These are phyloP conservation scores for Neopestalotiopsis clavispora DNA, from an alignment of 2,329 filamentous ascomycete genomes.

Conservation along the genomic window DNA sequence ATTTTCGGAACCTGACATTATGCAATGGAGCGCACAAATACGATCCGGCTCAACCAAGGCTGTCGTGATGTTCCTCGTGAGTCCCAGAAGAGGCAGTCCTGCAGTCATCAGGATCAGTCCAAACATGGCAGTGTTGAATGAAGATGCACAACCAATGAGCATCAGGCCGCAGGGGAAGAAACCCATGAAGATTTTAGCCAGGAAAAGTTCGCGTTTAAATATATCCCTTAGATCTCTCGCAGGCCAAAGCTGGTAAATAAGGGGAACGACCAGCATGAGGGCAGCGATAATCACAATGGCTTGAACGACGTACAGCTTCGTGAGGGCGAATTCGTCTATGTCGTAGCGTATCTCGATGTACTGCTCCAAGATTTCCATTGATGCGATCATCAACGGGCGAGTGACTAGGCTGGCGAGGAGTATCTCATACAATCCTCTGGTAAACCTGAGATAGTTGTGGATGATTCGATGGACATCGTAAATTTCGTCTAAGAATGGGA, in stretches of 20 bases:
- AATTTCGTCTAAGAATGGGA: no score
- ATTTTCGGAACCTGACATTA: neutral
- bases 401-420: neutral
- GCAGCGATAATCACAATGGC: neutral
- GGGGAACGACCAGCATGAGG: neutral
- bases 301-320: neutral
- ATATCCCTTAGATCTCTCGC: neutral
- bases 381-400: conserved; percentile 3
- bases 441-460: neutral
- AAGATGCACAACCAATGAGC: neutral
- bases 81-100: neutral
- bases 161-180: neutral
- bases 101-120: neutral
- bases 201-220: neutral
- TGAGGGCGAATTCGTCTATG: neutral
- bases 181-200: neutral
- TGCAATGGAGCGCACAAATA: neutral
- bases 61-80: neutral
- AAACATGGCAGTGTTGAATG: neutral
- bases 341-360: conserved; percentile 1
- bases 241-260: neutral
- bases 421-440: neutral
- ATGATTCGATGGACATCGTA: conserved; percentile 6
- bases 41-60: neutral
- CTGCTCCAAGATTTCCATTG: neutral